These are phyloP conservation scores for Pseudogymnoascus sp. DNA, from an alignment of 2,329 filamentous ascomycete species.

Conservation along the genomic window DNA sequence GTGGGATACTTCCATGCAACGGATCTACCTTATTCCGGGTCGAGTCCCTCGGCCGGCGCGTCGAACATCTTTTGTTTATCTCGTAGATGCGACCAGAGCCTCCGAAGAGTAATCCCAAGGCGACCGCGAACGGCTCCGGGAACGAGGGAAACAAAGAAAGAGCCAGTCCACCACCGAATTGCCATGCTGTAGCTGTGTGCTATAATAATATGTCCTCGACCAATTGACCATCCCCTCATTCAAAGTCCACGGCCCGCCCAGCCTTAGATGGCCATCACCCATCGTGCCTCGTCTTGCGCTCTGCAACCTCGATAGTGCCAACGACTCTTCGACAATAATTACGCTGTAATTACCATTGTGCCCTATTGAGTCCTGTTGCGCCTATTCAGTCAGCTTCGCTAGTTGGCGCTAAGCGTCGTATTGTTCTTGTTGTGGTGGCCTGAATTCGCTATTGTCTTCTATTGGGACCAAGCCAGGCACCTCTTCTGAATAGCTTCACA, in stretches of 20 bases:
- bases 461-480: background rate
- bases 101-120: background rate
- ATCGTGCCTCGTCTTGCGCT: background rate
- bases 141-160: constrained; percentile 6
- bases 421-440: background rate
- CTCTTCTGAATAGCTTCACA: constrained; percentile 13
- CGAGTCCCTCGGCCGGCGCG: constrained; percentile 5
- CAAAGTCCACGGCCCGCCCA: background rate
- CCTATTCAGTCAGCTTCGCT: background rate
- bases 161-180: background rate
- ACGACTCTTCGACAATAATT: background rate
- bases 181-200: background rate
- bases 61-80: constrained; percentile 6
- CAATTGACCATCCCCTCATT: constrained; percentile 3
- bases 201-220: constrained; percentile 2
- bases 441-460: constrained; percentile 12
- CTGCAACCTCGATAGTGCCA: background rate
- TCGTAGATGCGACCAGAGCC: background rate
- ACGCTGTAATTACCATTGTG: background rate
- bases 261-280: background rate
- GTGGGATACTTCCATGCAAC: constrained; percentile 10
- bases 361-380: background rate
- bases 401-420: background rate
- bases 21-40: constrained; percentile 7
- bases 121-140: background rate